Conservation (phyloP, 2,329 filamentous ascomycete species). For the Alternaria tenuissima region DNA sequence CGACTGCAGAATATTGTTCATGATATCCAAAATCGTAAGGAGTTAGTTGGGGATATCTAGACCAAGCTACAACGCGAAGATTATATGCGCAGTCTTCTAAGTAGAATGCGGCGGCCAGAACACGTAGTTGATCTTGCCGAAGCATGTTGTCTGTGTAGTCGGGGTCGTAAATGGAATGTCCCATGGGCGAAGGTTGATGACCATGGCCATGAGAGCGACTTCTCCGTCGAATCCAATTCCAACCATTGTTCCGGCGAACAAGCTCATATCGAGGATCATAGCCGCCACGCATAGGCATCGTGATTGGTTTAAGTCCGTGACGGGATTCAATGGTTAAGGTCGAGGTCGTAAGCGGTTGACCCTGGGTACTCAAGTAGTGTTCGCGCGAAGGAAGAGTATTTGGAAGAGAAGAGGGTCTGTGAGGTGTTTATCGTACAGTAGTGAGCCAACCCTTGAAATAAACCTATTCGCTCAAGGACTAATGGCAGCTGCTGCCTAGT, state of each 20-base stretch:
- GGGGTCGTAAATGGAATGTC: background rate
- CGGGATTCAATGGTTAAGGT: background rate
- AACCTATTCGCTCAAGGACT: background rate
- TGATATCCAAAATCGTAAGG: background rate
- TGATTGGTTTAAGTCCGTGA: background rate
- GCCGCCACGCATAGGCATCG: background rate
- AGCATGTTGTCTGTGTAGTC: background rate
- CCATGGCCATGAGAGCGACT: background rate
- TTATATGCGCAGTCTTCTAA: background rate
- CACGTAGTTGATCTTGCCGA: background rate
- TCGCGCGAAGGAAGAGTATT: background rate
- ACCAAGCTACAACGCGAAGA: background rate
- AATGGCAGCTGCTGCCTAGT: background rate
- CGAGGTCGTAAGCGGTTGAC: background rate
- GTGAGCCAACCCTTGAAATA: background rate
- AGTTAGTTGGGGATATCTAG: background rate
- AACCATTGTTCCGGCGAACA: background rate
- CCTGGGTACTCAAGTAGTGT: background rate
- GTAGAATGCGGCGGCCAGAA: background rate
- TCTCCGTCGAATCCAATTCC: background rate
- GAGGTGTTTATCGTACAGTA: background rate
- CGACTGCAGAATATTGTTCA: background rate
- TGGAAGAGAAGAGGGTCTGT: background rate
- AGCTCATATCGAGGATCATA: background rate
- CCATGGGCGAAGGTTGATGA: background rate